Evolutionary conservation across 768 basidiomycete genomes (phyloP).

Genomic region (Holtermanniella nyarrowii): DNA sequence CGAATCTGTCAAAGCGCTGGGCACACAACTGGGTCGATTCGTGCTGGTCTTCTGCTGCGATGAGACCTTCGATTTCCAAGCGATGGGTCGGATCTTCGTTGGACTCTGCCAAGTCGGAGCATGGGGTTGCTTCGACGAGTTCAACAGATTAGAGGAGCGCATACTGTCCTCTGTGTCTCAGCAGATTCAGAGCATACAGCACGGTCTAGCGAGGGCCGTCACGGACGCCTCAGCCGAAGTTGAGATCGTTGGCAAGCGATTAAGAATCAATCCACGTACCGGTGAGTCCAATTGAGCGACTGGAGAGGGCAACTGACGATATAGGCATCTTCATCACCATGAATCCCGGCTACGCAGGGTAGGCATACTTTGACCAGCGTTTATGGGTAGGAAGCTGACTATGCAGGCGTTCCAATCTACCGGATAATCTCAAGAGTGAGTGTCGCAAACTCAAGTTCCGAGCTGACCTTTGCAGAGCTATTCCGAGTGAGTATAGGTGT

Average conservation of each 20-base stretch:
- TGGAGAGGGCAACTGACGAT: slow-evolving; percentile 1
- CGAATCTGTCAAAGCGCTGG: slow-evolving; percentile 96
- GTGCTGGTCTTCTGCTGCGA: slow-evolving; percentile 99
- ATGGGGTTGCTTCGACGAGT: slow-evolving; percentile 60
- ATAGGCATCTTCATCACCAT: slow-evolving; percentile 95
- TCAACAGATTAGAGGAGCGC: slow-evolving; percentile 89
- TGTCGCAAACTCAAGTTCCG: neutral
- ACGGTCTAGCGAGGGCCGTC: slow-evolving; percentile 71
- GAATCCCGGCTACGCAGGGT: slow-evolving; percentile 89
- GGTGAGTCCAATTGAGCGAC: slow-evolving; percentile 45
- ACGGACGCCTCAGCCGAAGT: slow-evolving; percentile 83
- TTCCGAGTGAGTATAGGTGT: slow-evolving; percentile 62
- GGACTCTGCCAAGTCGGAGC: slow-evolving; percentile 98
- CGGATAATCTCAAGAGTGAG: slow-evolving; percentile 45
- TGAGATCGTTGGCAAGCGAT: slow-evolving; percentile 84
- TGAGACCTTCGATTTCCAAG: slow-evolving; percentile 98
- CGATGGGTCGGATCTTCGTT: slow-evolving; percentile 98
- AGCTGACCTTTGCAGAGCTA: slow-evolving; percentile 57
- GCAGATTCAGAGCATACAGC: slow-evolving; percentile 96
- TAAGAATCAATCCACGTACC: slow-evolving; percentile 89
- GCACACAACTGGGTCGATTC: slow-evolving; percentile 92
- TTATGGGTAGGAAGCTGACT: neutral
- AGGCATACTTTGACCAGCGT: neutral
- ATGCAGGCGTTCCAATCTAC: slow-evolving; percentile 60
- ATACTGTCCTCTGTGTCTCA: slow-evolving; percentile 97